Evolutionary conservation across 352 stramenopile species (phyloP), one percentile per base, ranked within the genome.

Genomic region (Pythium scleroteichum): DNA sequence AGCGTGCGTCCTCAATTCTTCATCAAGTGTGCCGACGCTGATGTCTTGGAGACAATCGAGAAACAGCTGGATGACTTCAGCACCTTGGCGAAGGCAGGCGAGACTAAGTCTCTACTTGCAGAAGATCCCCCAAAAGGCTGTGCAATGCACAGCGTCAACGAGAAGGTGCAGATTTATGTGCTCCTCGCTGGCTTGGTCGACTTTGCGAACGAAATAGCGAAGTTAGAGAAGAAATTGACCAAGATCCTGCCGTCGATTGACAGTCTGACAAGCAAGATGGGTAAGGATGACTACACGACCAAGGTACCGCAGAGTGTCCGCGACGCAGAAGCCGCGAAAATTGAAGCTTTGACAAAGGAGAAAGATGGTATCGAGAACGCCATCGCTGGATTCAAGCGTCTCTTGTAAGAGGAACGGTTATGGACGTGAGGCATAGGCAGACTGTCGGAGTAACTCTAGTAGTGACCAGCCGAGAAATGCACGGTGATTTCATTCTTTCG

Each of bases 121-220:
- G 85, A 96, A 45, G 82, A 87, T 49, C 70, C 76, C 12, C 87
- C 95, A 9, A 84, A 94, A 57, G 77, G 92, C 63, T 90, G 92
- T 77, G 94, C 92, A 64, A 97, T 97, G 76, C 79, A 97, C 68
- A 92, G 82, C 61, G 87, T 99, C 57, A 98, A 99, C 74, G 94
- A 94, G 46, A 95, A 94, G 75, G 78, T 97, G 48, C 90, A 96
- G 75, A 80, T 97, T 59, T 79, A 94, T 59, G 83, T 98, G 60
- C 73, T 95, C 60, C 75, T 95, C 0, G 79, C 80, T 14, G 86
- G 86, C 9, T 71, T 95, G 49, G 86, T 95, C 49, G 85, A 95
- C 66, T 93, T 94, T 60, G 82, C 82, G 42, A 94, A 96, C 64
- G 90, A 97, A 59, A 95, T 97, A 58, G 57, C 79, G 45, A 96